A percentile compares a stretch with the other conserved stretches of the same genome.
Conservation (phyloP, 441 rosid species). For the Pelargonium fulgidum region DNA sequence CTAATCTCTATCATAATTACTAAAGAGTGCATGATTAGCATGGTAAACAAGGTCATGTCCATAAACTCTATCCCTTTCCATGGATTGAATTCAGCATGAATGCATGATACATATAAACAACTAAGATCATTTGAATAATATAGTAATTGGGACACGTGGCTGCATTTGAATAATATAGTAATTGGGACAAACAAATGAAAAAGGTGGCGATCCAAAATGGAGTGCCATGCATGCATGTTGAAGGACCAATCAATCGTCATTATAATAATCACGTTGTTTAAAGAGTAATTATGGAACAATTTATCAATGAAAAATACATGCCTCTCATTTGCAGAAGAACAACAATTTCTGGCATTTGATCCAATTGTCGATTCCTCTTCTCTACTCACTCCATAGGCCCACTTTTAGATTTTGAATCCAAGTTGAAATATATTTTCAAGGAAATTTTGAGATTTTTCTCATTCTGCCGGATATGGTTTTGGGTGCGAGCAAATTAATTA, state of each 20-base stretch:
- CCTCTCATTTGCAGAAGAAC: neutral
- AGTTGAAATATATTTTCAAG: too few relatives aligned
- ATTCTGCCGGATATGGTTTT: too few relatives aligned
- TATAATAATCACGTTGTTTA: neutral
- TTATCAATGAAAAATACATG: neutral
- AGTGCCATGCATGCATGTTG: neutral
- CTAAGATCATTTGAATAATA: neutral
- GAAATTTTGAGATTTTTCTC: too few relatives aligned
- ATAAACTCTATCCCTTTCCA: neutral
- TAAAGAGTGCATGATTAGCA: neutral
- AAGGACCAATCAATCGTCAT: neutral
- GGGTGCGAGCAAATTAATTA: too few relatives aligned
- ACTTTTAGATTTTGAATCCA: too few relatives aligned
- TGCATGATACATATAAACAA: neutral
- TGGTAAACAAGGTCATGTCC: neutral
- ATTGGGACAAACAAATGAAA: neutral
- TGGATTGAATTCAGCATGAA: neutral
- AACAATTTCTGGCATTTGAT: neutral
- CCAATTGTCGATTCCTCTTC: conserved; percentile 5
- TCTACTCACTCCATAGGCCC: neutral
- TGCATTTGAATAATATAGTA: neutral
- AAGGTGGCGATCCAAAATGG: neutral
- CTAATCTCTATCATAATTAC: neutral
- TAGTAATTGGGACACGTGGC: neutral
- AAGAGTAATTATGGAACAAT: neutral